Conservation (phyloP, 169 alveolate species). For the Eimeria acervulina region DNA sequence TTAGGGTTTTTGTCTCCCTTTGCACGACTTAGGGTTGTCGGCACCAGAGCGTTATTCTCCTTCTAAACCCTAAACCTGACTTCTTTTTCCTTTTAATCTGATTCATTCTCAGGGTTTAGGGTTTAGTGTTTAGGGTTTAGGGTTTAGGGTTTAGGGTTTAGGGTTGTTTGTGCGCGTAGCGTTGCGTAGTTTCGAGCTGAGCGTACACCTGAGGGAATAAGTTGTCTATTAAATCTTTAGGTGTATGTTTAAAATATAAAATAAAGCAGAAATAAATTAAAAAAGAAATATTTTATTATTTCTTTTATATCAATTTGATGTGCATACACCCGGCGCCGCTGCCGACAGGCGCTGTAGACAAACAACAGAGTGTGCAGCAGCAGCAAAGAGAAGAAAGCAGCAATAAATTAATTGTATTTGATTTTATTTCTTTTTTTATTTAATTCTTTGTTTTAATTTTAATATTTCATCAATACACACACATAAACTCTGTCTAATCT, state of each 20-base stretch:
- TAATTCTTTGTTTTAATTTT: neutral
- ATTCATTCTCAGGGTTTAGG: neutral
- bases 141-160: neutral
- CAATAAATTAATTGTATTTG: neutral
- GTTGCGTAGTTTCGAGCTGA: neutral
- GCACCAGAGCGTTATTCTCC: no score
- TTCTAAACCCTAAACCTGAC: no score
- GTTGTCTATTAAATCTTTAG: no score
- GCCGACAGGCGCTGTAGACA: neutral
- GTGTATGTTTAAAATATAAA: no score
- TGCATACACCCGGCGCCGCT: slow-evolving; percentile 10
- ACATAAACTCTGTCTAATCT: neutral
- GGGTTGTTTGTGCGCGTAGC: neutral
- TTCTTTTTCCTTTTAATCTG: neutral
- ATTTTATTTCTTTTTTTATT: neutral
- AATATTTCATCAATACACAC: neutral
- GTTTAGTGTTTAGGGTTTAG: neutral
- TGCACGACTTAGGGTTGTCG: no score
- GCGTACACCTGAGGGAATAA: no score
- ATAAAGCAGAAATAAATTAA: no score
- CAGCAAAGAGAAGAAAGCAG: neutral
- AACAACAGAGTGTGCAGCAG: no score
- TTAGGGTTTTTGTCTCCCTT: neutral
- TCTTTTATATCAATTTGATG: neutral
- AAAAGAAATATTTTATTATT: no score